These are phyloP conservation scores for Ephemerocybe angulata DNA, from an alignment of 768 basidiomycete species.

Conservation along the genomic window DNA sequence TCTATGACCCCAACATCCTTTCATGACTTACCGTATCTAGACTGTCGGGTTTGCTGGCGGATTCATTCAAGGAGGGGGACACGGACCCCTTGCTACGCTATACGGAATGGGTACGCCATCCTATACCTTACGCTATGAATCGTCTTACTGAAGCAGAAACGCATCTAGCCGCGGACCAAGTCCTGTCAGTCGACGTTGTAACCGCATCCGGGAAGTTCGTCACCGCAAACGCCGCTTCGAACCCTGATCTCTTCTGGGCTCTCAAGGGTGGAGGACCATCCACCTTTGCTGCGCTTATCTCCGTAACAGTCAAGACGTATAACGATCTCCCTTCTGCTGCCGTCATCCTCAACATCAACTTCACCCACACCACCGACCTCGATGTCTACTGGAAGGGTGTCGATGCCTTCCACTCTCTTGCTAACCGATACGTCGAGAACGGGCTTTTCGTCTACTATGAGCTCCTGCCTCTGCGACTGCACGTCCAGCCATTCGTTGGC, in stretches of 20 bases:
- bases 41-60: constrained; percentile 37
- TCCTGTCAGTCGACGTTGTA: constrained; percentile 34
- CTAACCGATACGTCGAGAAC: constrained; percentile 12
- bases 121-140: neutral
- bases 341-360: constrained; percentile 12
- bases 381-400: constrained; percentile 14
- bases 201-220: constrained; percentile 34
- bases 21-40: neutral
- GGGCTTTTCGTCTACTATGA: constrained; percentile 14
- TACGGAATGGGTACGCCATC: constrained; percentile 17
- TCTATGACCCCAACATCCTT: neutral
- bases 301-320: constrained; percentile 20
- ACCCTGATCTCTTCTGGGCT: constrained; percentile 39
- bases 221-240: constrained; percentile 29
- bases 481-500: constrained; percentile 15
- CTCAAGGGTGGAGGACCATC: constrained; percentile 26
- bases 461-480: constrained; percentile 3
- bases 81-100: constrained; percentile 15
- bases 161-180: constrained; percentile 20
- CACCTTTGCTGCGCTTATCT: constrained; percentile 13
- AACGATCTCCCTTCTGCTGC: constrained; percentile 11
- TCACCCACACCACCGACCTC: constrained; percentile 11
- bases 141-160: constrained; percentile 10
- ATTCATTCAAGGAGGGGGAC: constrained; percentile 29
- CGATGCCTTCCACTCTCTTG: constrained; percentile 10